Percentiles rank a stretch among this genome's conserved stretches.
Conservation (phyloP, 2,329 filamentous ascomycete species). For the Colletotrichum noveboracense region DNA sequence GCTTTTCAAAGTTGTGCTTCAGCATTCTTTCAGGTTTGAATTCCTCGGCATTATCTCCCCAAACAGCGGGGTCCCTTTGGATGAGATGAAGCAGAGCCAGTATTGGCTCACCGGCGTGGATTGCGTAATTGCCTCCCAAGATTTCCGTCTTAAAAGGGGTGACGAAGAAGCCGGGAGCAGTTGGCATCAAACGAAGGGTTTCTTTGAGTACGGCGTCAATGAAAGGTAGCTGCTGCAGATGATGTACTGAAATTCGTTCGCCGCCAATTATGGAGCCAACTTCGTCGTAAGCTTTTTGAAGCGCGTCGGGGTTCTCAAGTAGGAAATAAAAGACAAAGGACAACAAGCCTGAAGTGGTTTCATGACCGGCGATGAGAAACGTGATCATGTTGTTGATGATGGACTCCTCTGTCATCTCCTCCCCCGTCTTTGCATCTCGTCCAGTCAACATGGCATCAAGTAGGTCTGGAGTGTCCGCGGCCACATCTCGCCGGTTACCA, state of each 20-base stretch:
- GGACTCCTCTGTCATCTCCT: neutral
- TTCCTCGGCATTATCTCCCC: slow-evolving; percentile 58
- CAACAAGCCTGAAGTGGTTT: neutral
- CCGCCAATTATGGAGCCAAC: fast-evolving
- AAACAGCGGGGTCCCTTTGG: slow-evolving; percentile 61
- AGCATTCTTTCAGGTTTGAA: slow-evolving; percentile 68
- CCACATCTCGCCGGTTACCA: neutral
- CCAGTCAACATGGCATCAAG: neutral
- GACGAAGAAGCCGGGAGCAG: slow-evolving; percentile 26
- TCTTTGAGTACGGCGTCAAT: slow-evolving; percentile 41
- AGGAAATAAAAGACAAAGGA: neutral
- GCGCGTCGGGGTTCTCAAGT: fast-evolving
- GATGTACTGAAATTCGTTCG: fast-evolving
- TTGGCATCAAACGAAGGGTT: slow-evolving; percentile 33
- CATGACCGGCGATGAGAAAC: neutral
- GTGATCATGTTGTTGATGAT: neutral
- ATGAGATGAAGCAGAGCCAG: slow-evolving; percentile 48
- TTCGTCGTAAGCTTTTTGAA: neutral
- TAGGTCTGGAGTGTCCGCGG: neutral
- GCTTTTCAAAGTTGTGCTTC: slow-evolving; percentile 14
- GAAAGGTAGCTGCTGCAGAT: neutral
- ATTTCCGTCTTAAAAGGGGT: slow-evolving; percentile 46
- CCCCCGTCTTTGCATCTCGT: neutral
- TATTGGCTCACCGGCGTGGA: slow-evolving; percentile 49
- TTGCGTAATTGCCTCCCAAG: slow-evolving; percentile 56